Conservation (phyloP, 805 yeast genomes). For the Zygoascus ofunaensis region DNA sequence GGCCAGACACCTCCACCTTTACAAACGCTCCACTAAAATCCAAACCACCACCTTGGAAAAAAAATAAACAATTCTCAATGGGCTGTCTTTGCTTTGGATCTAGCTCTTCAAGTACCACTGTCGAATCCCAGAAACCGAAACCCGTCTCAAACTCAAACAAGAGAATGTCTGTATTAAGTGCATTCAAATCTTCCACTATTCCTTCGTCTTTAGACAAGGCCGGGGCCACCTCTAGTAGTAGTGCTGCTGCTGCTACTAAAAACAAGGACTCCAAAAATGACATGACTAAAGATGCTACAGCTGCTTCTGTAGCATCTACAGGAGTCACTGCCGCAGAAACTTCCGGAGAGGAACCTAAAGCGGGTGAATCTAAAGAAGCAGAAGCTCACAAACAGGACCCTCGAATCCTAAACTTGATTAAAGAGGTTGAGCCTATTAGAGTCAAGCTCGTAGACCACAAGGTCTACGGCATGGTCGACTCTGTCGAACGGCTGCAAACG, state of each 20-base stretch:
- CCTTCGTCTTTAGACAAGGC: not conserved
- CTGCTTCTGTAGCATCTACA: not conserved
- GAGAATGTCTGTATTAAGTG: slow-evolving; percentile 3
- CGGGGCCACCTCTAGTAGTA: too few species aligned
- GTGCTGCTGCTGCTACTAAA: not conserved
- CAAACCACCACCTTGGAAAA: too few species aligned
- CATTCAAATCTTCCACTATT: not conserved
- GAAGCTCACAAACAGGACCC: slow-evolving; percentile 1
- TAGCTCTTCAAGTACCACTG: not conserved
- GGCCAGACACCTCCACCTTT: too few species aligned
- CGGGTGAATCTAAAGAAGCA: not conserved
- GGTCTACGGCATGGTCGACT: slow-evolving; percentile 14
- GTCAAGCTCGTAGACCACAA: slow-evolving; percentile 14
- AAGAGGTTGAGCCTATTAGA: slow-evolving; percentile 13
- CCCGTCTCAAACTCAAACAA: not conserved
- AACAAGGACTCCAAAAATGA: not conserved
- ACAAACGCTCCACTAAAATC: too few species aligned
- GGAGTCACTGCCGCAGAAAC: not conserved
- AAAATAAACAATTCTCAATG: too few species aligned
- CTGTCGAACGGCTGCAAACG: slow-evolving; percentile 12
- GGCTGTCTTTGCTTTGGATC: slow-evolving; percentile 1
- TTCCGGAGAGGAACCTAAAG: not conserved
- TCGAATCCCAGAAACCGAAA: not conserved
- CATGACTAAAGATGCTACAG: not conserved
- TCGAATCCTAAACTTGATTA: slow-evolving; percentile 12